Evolutionary conservation across 768 basidiomycete species (phyloP).

Genomic region (Leccinum pellstonianum): DNA sequence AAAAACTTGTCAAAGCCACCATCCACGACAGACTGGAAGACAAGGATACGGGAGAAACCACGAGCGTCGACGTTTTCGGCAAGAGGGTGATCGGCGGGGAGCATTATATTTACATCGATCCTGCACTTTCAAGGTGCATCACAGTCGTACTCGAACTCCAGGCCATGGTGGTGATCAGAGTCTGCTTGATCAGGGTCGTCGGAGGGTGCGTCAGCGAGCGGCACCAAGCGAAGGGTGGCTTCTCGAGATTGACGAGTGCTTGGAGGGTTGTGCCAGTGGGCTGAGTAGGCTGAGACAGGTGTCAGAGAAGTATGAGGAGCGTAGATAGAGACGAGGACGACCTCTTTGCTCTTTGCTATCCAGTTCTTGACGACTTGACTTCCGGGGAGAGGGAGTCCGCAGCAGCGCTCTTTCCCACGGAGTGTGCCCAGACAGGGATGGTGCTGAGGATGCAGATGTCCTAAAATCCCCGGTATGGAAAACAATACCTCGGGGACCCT

Average conservation of each 20-base stretch:
- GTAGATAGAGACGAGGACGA: constrained; percentile 24
- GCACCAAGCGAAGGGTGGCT: constrained; percentile 73
- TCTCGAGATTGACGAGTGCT: constrained; percentile 89
- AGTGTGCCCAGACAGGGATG: constrained; percentile 69
- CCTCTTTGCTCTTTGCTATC: constrained; percentile 64
- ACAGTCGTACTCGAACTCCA: constrained; percentile 93
- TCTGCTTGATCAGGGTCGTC: constrained; percentile 47
- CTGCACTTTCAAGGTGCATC: constrained; percentile 76
- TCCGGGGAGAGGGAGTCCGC: constrained; percentile 79
- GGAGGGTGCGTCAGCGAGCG: constrained; percentile 45
- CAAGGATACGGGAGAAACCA: constrained; percentile 32
- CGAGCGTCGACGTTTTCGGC: constrained; percentile 36
- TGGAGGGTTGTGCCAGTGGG: constrained; percentile 86
- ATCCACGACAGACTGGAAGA: constrained; percentile 55
- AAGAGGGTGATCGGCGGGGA: constrained; percentile 64
- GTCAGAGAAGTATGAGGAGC: neutral
- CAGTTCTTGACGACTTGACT: constrained; percentile 63
- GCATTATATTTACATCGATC: constrained; percentile 73
- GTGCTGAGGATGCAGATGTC: constrained; percentile 76
- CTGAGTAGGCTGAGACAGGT: constrained; percentile 55
- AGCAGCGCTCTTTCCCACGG: constrained; percentile 58
- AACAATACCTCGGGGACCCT: no score
- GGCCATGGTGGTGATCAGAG: constrained; percentile 63
- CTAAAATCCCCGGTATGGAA: no score
- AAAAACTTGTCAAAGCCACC: constrained; percentile 82